Base-by-base conservation (phyloP, 2,329 filamentous ascomycete genomes). In the Colletotrichum euphorbiae region DNA sequence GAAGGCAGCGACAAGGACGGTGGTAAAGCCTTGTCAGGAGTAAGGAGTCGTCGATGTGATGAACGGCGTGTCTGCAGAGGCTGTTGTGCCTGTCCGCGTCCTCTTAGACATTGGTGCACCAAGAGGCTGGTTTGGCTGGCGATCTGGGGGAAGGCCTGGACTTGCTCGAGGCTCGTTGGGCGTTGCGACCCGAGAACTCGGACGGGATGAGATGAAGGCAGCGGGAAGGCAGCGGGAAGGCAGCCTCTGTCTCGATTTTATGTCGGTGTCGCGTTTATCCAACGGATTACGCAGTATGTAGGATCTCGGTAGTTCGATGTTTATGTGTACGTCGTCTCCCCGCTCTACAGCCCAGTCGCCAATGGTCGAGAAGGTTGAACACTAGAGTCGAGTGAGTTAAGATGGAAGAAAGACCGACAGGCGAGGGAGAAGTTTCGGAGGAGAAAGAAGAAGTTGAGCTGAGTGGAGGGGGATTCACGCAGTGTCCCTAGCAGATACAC, bases 1-100 rank as follows among this genome's bases (percentile, higher is more conserved):
- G 67, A 52, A 62, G 38, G 56, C 57, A 71, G 70, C 59, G 61
- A 71, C 54, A 8, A 28, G 28, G 24, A 50, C 12, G 43, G 62
- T 52, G 12, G 19, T 38, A n/a, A 62, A 42, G 66, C 61, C 66
- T 66, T 48, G 21, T 31, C 38, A 48, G 61, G 50, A 66, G 36
- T 46, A 60, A 64, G 21, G 46, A 40, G 46, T 51, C 13, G 45
- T 33, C 24, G 33, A 52, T 38, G 31, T 40, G 43, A 56, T 43
- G 59, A 38, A 48, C 57, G n/a, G 50, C 43, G 50, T 62, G 17
- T 28, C 21, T 45, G 43, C 40, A 40, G 40, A 62, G 31, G n/a
- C 21, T 43, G 54, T 64, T 28, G 54, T 56, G 55, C 52, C 40
- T 51, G 38, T 56, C 43, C 31, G 67, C 40, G 62, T 69, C 40